Conservation (phyloP, 306 rosid genomes). For the Pyrus bretschneideri region DNA sequence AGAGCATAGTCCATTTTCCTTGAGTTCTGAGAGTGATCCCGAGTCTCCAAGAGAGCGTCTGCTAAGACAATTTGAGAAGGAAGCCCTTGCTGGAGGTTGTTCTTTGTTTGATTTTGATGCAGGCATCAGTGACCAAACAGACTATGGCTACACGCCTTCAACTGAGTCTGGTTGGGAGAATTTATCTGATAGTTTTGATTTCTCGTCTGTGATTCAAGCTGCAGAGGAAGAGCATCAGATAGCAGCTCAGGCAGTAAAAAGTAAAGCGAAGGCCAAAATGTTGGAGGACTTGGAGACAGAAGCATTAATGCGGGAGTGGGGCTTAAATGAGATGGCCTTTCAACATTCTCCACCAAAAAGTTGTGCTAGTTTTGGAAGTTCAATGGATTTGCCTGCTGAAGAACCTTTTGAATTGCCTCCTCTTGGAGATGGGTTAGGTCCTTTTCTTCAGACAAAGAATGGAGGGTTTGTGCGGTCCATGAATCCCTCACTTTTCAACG, state of each 20-base stretch:
- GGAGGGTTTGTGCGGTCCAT: constrained; percentile 82
- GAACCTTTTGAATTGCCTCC: constrained; percentile 56
- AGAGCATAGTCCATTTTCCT: constrained; percentile 48
- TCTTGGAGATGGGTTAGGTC: constrained; percentile 79
- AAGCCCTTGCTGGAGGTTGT: constrained; percentile 52
- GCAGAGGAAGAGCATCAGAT: constrained; percentile 38
- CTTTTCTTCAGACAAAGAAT: constrained; percentile 63
- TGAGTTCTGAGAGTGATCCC: constrained; percentile 62
- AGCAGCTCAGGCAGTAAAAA: constrained; percentile 34
- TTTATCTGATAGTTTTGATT: constrained; percentile 28
- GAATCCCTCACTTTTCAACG: constrained; percentile 67
- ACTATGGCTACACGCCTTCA: constrained; percentile 17
- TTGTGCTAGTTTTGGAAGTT: constrained; percentile 58
- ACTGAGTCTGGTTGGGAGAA: constrained; percentile 28
- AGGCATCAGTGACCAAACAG: constrained; percentile 29
- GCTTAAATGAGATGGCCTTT: constrained; percentile 72
- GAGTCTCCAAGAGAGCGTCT: constrained; percentile 92
- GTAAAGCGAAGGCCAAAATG: constrained; percentile 51
- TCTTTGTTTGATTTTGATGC: constrained; percentile 56
- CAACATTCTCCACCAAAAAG: constrained; percentile 65
- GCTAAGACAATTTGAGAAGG: constrained; percentile 78
- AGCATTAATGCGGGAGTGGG: constrained; percentile 84
- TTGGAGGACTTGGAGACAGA: constrained; percentile 81
- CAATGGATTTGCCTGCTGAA: constrained; percentile 44
- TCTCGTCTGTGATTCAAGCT: constrained; percentile 36